Conservation (phyloP, 2,329 filamentous ascomycete species). For the Dactylellina drechsleri region DNA sequence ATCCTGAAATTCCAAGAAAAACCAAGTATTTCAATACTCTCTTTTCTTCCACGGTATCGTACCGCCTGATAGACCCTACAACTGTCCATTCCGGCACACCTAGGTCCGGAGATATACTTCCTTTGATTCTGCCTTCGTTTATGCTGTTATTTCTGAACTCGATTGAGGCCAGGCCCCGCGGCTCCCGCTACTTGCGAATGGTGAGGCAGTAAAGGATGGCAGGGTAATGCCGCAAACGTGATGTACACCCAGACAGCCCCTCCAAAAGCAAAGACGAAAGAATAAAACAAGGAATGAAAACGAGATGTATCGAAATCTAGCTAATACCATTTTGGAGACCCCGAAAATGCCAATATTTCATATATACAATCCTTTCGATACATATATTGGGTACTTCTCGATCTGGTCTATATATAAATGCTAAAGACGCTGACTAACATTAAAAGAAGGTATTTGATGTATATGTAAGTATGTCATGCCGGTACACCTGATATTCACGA, state of each 20-base stretch:
- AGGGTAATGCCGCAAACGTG: constrained; percentile 53
- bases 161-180: constrained; percentile 1
- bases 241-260: constrained; percentile 43
- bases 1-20: too few relatives aligned
- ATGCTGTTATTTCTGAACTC: neutral
- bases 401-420: neutral
- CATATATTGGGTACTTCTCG: too few relatives aligned
- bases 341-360: neutral
- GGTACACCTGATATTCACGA: neutral
- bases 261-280: constrained; percentile 12
- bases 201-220: constrained; percentile 30
- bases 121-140: neutral
- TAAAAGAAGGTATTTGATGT: neutral
- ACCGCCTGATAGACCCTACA: too few relatives aligned
- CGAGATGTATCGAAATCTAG: neutral
- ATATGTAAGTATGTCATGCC: constrained; percentile 3
- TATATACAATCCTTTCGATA: neutral
- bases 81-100: too few relatives aligned
- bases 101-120: too few relatives aligned
- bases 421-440: neutral
- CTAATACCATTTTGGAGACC: neutral
- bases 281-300: neutral
- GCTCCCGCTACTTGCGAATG: constrained; percentile 8
- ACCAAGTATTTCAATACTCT: too few relatives aligned
- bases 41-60: too few relatives aligned